Percentiles rank a stretch among this genome's conserved stretches.
These are phyloP conservation scores for Pleurotus platypus DNA, from an alignment of 768 basidiomycete species.

Conservation along the genomic window DNA sequence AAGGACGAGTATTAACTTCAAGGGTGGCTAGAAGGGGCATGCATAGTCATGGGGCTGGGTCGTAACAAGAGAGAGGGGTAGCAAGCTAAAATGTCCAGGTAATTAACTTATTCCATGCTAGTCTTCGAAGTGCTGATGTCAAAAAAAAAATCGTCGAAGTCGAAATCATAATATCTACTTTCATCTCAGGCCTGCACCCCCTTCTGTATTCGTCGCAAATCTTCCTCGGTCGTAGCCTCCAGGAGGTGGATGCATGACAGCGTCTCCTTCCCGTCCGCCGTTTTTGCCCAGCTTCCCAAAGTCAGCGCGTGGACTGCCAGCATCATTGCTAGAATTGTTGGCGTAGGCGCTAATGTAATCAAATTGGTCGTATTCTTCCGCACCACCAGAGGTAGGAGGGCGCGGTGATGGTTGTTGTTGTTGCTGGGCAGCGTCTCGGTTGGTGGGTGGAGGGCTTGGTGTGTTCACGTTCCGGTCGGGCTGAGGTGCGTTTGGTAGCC, in stretches of 20 bases:
- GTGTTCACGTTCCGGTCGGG: slow-evolving; percentile 14
- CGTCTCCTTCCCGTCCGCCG: slow-evolving; percentile 13
- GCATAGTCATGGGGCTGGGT: too few species aligned
- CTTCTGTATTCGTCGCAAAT: slow-evolving; percentile 46
- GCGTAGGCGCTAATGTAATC: slow-evolving; percentile 61
- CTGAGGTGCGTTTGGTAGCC: slow-evolving; percentile 44
- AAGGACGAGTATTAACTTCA: too few species aligned
- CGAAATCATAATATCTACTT: not conserved
- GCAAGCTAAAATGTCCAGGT: too few species aligned
- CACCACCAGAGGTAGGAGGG: slow-evolving; percentile 11
- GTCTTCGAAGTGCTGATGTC: too few species aligned
- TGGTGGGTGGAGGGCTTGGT: slow-evolving; percentile 1
- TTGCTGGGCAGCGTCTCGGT: slow-evolving; percentile 10
- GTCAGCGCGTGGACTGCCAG: slow-evolving; percentile 9
- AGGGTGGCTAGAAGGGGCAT: too few species aligned
- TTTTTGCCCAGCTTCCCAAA: slow-evolving; percentile 3
- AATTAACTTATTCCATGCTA: too few species aligned
- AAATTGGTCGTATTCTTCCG: slow-evolving; percentile 44
- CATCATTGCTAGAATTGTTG: slow-evolving; percentile 17
- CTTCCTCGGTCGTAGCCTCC: slow-evolving; percentile 38
- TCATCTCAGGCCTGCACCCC: slow-evolving; percentile 10
- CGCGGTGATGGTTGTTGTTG: slow-evolving; percentile 16
- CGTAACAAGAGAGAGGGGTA: too few species aligned
- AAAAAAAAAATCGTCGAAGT: too few species aligned
- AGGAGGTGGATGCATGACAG: slow-evolving; percentile 8